Evolutionary conservation across 2,329 filamentous ascomycete species (phyloP).

Genomic region (Macroventuria anomochaeta): DNA sequence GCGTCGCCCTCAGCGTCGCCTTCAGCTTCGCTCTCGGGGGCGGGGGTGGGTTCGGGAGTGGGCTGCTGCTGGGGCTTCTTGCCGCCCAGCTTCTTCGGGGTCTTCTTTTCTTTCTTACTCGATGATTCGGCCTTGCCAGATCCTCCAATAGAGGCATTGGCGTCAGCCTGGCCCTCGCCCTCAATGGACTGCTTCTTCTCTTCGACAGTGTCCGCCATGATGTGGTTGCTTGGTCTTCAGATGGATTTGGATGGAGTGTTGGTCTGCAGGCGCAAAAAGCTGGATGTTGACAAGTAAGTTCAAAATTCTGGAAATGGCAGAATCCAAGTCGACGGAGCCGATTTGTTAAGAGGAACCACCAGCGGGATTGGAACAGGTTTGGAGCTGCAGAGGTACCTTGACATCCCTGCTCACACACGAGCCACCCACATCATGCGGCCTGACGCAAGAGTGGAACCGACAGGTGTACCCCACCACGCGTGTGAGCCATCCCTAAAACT

Average conservation of each 20-base stretch:
- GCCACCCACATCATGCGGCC: constrained; percentile 44
- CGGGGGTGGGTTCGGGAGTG: constrained; percentile 57
- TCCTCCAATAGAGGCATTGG: constrained; percentile 45
- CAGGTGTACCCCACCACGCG: constrained; percentile 31
- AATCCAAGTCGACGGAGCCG: constrained; percentile 31
- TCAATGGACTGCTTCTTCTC: constrained; percentile 47
- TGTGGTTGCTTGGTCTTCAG: constrained; percentile 24
- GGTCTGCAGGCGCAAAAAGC: constrained; percentile 6
- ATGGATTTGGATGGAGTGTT: constrained; percentile 1
- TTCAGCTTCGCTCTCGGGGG: constrained; percentile 53
- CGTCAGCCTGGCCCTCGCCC: constrained; percentile 48
- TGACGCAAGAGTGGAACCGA: constrained; percentile 48
- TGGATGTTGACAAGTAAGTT: constrained; percentile 21
- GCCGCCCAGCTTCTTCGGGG: constrained; percentile 58
- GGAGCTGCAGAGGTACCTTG: constrained; percentile 36
- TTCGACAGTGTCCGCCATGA: constrained; percentile 49
- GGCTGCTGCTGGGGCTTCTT: constrained; percentile 55
- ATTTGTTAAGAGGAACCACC: constrained; percentile 41
- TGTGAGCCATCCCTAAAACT: constrained; percentile 36
- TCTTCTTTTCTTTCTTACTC: constrained; percentile 57
- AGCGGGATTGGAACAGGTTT: constrained; percentile 47
- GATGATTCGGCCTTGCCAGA: constrained; percentile 48
- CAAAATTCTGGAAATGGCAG: constrained; percentile 24
- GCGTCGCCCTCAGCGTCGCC: constrained; percentile 21
- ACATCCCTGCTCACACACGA: constrained; percentile 42